phyloP scores from a whole-genome alignment of 371 early-diverging fungal genomes.

The Zychaea mexicana region DNA sequence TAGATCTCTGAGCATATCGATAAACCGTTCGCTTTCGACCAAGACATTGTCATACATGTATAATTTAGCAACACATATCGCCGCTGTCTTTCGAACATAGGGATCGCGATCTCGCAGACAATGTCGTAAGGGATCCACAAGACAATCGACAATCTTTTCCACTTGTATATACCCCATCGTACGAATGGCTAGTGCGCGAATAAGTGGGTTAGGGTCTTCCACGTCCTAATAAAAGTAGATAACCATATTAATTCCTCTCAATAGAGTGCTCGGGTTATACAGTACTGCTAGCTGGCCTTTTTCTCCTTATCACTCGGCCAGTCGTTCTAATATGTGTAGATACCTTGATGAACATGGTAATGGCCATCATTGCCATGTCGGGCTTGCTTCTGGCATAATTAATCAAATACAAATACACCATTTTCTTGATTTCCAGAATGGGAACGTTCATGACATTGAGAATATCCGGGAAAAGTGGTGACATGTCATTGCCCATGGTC shows the following conservation, averaged over 20 bases:
- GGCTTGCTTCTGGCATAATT: constrained; percentile 97
- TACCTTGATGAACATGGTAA: constrained; percentile 96
- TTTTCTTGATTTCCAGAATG: constrained; percentile 75
- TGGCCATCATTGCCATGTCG: constrained; percentile 95
- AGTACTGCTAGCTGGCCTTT: too few species aligned
- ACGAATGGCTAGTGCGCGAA: constrained; percentile 95
- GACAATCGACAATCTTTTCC: constrained; percentile 91
- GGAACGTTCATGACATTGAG: constrained; percentile 60
- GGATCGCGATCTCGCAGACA: constrained; percentile 78
- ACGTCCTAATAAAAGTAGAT: constrained; percentile 75
- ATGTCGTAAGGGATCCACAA: constrained; percentile 81
- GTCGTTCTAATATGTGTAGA: not conserved
- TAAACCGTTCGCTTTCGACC: constrained; percentile 59
- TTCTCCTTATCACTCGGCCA: not conserved
- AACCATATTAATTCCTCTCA: too few species aligned
- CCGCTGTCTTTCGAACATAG: constrained; percentile 73
- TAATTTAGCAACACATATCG: constrained; percentile 87
- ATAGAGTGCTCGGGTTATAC: too few species aligned
- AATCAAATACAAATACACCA: constrained; percentile 89
- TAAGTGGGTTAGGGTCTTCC: constrained; percentile 91
- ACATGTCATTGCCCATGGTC: constrained; percentile 99
- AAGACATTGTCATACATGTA: constrained; percentile 48
- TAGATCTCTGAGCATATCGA: constrained; percentile 85
- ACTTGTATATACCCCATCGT: constrained; percentile 96
- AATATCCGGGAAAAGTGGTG: constrained; percentile 77